Percentiles rank a stretch among this genome's conserved stretches.
Conservation (phyloP, 192 early-diverging fungal species). For the Cladochytrium replicatum region DNA sequence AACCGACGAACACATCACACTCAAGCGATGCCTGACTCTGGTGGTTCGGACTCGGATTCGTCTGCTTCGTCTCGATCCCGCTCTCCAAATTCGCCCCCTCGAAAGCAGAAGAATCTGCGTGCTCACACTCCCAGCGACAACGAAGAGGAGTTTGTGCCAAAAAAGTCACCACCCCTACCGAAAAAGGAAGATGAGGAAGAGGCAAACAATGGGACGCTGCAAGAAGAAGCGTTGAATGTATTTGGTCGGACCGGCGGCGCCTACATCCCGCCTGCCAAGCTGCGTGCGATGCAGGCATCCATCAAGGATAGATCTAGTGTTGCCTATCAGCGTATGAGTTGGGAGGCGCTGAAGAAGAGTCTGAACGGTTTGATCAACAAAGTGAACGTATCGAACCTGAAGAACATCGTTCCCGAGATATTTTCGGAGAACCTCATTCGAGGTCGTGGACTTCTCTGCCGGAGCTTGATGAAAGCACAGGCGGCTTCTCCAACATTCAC, state of each 20-base stretch:
- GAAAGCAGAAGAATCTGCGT: too few species aligned
- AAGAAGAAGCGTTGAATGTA: not conserved
- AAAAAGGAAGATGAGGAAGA: too few species aligned
- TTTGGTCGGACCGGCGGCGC: slow-evolving; percentile 57
- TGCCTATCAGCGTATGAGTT: slow-evolving; percentile 79
- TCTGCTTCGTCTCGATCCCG: too few species aligned
- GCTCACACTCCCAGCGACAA: too few species aligned
- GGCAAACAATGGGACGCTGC: too few species aligned
- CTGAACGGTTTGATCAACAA: slow-evolving; percentile 96
- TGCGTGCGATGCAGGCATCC: slow-evolving; percentile 57
- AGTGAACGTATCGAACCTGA: slow-evolving; percentile 84
- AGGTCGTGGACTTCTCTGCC: slow-evolving; percentile 78
- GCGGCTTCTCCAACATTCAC: slow-evolving; percentile 79
- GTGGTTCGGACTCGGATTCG: too few species aligned
- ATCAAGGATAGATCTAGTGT: slow-evolving; percentile 58
- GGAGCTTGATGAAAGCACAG: slow-evolving; percentile 84
- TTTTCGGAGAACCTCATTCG: slow-evolving; percentile 87
- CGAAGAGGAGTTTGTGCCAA: too few species aligned
- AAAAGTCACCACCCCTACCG: too few species aligned
- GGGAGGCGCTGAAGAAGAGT: slow-evolving; percentile 89
- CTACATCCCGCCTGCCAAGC: slow-evolving; percentile 79
- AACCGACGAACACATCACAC: too few species aligned
- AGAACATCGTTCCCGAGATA: slow-evolving; percentile 77
- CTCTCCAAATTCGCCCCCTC: too few species aligned
- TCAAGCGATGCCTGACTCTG: too few species aligned